phyloP scores from a whole-genome alignment of 108 stramenopile species.

The Discostella stelligeroides region DNA sequence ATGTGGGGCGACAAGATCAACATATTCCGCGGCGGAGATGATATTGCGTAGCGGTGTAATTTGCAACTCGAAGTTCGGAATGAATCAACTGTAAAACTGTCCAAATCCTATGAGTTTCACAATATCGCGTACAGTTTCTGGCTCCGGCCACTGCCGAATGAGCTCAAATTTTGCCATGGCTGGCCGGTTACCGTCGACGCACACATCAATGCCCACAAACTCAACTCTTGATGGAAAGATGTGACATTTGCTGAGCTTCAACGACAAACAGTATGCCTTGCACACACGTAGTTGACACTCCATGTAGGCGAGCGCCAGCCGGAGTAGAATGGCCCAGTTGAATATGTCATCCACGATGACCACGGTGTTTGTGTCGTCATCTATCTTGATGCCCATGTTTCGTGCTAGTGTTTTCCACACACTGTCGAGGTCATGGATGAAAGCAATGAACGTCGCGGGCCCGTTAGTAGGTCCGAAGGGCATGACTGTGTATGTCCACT shows the following conservation, averaged over 20 bases:
- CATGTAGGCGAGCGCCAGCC: too few relatives aligned
- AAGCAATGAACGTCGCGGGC: too few relatives aligned
- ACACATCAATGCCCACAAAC: conserved; percentile 1
- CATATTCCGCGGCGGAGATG: too few relatives aligned
- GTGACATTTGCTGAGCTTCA: not conserved
- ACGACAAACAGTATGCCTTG: too few relatives aligned
- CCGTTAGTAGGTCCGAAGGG: conserved; percentile 1
- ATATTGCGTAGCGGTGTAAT: not conserved
- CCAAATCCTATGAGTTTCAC: too few relatives aligned
- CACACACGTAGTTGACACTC: too few relatives aligned
- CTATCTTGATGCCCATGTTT: not conserved
- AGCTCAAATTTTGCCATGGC: not conserved
- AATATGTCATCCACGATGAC: too few relatives aligned
- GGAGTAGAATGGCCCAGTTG: too few relatives aligned
- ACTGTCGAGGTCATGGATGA: conserved; percentile 6
- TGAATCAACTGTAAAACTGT: not conserved
- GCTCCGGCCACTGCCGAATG: not conserved
- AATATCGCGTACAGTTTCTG: too few relatives aligned
- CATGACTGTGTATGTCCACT: not conserved
- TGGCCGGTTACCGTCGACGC: too few relatives aligned
- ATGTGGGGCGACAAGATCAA: too few relatives aligned
- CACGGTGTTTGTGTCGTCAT: too few relatives aligned
- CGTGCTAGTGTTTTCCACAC: not conserved
- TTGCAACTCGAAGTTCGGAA: not conserved
- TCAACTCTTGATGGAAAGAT: not conserved